Percentiles rank a stretch among this genome's conserved stretches.
phyloP scores from a whole-genome alignment of 805 yeast species.

The Candida peoriensis region DNA sequence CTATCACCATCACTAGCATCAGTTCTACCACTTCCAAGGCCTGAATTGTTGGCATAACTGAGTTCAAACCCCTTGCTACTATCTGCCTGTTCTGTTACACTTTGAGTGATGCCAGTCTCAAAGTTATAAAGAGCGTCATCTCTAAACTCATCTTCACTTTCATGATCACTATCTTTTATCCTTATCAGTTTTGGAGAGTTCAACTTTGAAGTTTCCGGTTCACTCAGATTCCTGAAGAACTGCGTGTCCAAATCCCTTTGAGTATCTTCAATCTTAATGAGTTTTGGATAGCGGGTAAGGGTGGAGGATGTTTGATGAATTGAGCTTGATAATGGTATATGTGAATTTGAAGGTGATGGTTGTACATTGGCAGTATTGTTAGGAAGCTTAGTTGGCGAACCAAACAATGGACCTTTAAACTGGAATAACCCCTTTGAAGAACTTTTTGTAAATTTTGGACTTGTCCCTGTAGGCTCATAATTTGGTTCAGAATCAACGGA shows the following conservation, averaged over 20 bases:
- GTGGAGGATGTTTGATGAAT: background rate
- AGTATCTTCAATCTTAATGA: background rate
- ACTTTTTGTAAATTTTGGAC: no score
- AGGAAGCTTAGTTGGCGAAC: background rate
- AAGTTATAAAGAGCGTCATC: no score
- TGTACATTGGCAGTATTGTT: background rate
- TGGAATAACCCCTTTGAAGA: no score
- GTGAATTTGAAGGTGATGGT: background rate
- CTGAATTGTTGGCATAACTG: no score
- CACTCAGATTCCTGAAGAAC: no score
- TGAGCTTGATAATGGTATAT: background rate
- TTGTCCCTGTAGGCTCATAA: no score
- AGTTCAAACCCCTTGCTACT: no score
- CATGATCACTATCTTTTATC: slow-evolving; percentile 11
- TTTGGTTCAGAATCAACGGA: no score
- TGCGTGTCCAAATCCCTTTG: background rate
- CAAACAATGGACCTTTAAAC: no score
- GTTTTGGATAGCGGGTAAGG: background rate
- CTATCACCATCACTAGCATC: background rate
- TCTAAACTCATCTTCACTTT: no score
- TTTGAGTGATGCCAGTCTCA: no score
- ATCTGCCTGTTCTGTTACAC: no score
- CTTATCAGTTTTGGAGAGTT: slow-evolving; percentile 13
- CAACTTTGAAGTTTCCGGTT: slow-evolving; percentile 3
- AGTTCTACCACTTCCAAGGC: slow-evolving; percentile 1